Conservation (phyloP, 2,329 filamentous ascomycete species). For the Fusarium subtropicale region DNA sequence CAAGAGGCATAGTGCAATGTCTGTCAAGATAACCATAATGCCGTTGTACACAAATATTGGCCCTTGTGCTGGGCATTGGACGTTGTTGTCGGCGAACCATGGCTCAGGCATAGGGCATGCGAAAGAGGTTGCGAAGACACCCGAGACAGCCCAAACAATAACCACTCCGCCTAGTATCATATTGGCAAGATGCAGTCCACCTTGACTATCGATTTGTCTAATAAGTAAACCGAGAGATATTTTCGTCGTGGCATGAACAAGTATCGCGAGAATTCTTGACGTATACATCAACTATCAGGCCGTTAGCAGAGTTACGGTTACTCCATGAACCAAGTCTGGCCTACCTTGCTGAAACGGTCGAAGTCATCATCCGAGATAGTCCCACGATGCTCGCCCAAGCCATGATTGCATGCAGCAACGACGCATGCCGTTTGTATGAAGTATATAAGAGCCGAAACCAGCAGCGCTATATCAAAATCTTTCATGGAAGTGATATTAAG, state of each 20-base stretch:
- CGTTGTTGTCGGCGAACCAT: conserved; percentile 18
- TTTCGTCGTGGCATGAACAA: conserved; percentile 37
- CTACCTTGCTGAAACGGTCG: conserved; percentile 34
- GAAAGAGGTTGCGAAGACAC: conserved; percentile 30
- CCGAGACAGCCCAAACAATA: conserved; percentile 24
- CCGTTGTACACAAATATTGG: conserved; percentile 37
- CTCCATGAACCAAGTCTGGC: rapidly evolving
- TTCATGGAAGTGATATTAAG: conserved; percentile 42
- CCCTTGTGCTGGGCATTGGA: conserved; percentile 28
- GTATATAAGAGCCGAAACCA: conserved; percentile 24
- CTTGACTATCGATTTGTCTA: conserved; percentile 37
- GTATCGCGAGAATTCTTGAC: conserved; percentile 33
- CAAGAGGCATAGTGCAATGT: conserved; percentile 29
- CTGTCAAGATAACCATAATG: conserved; percentile 32
- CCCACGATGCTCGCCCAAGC: conserved; percentile 29
- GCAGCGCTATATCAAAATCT: conserved; percentile 34
- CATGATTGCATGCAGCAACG: conserved; percentile 31
- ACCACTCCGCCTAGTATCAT: conserved; percentile 19
- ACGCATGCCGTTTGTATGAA: conserved; percentile 40
- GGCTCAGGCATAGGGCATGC: conserved; percentile 36
- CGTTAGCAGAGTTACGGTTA: not conserved
- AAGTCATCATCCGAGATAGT: conserved; percentile 11
- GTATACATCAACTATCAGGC: conserved; percentile 35
- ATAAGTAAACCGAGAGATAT: conserved; percentile 42
- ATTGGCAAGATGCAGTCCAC: conserved; percentile 33